A percentile compares a stretch with the other conserved stretches of the same genome.
Evolutionary conservation across 202 grass and related monocot species (phyloP).

Genomic region (Brachypodium distachyon): DNA sequence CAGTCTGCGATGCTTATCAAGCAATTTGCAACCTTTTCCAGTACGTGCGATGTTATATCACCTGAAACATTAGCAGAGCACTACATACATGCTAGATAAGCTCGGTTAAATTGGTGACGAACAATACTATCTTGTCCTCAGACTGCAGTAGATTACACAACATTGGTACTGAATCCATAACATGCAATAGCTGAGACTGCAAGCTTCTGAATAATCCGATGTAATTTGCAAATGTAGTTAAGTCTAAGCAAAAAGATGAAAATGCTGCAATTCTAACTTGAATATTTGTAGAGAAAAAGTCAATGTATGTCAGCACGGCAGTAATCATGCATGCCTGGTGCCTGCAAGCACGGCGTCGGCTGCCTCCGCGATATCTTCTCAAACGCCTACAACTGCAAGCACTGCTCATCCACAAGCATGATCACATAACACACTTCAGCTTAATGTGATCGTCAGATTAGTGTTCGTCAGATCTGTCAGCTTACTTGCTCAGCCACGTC

Average conservation of each 20-base stretch:
- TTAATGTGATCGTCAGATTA: not conserved
- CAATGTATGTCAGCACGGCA: slow-evolving; percentile 42
- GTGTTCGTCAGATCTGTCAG: not conserved
- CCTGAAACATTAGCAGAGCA: slow-evolving; percentile 15
- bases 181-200: slow-evolving; percentile 45
- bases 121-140: slow-evolving; percentile 41
- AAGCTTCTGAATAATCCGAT: slow-evolving; percentile 30
- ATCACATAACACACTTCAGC: not conserved
- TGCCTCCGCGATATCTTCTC: not conserved
- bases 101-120: not conserved
- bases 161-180: slow-evolving; percentile 45
- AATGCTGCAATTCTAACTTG: slow-evolving; percentile 24
- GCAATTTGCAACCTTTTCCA: slow-evolving; percentile 64
- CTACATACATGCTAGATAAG: not conserved
- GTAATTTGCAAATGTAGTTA: slow-evolving; percentile 1
- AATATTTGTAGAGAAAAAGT: slow-evolving; percentile 53
- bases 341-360: slow-evolving; percentile 36
- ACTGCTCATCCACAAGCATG: not conserved
- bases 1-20: slow-evolving; percentile 59
- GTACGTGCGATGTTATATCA: slow-evolving; percentile 35
- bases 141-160: slow-evolving; percentile 57
- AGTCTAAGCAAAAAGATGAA: not conserved
- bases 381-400: too few relatives aligned
- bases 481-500: slow-evolving; percentile 71
- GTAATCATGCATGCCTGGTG: slow-evolving; percentile 41